Conservation (phyloP, 352 stramenopile genomes). For the Pseudoperonospora humuli region DNA sequence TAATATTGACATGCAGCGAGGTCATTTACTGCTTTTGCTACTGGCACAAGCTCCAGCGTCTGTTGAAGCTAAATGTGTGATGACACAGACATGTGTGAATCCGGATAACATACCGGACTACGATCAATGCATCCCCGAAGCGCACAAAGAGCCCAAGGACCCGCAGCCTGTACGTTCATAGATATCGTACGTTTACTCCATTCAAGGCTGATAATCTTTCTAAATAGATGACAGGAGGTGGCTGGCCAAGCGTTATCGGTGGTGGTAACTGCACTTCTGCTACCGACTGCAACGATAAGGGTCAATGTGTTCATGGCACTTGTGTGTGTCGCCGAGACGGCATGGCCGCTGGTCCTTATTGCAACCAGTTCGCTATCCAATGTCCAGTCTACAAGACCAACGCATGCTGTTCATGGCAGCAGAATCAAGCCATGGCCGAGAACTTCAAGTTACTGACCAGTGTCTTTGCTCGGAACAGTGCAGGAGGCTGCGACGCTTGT, state of each 20-base stretch:
- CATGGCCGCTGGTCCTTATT: slow-evolving; percentile 64
- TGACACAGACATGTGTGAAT: slow-evolving; percentile 78
- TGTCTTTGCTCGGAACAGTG: slow-evolving; percentile 62
- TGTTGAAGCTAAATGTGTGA: slow-evolving; percentile 40
- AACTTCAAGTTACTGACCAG: slow-evolving; percentile 76
- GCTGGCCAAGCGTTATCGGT: slow-evolving; percentile 52
- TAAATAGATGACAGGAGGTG: slow-evolving; percentile 20
- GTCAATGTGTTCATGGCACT: slow-evolving; percentile 28
- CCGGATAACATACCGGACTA: slow-evolving; percentile 64
- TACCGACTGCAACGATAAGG: slow-evolving; percentile 53
- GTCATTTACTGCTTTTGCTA: slow-evolving; percentile 10
- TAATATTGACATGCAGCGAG: slow-evolving; percentile 3
- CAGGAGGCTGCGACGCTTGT: slow-evolving; percentile 70
- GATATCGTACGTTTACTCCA: not conserved
- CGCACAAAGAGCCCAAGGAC: slow-evolving; percentile 28
- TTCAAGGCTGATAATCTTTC: not conserved
- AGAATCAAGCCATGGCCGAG: slow-evolving; percentile 83
- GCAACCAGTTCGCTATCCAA: slow-evolving; percentile 64
- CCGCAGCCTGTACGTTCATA: slow-evolving; percentile 32
- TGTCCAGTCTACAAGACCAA: slow-evolving; percentile 75
- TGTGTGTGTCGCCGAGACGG: slow-evolving; percentile 60
- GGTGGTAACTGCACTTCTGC: slow-evolving; percentile 45
- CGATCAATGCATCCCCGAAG: slow-evolving; percentile 63
- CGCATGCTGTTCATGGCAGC: slow-evolving; percentile 86
- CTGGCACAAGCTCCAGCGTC: not conserved